Evolutionary conservation across 2,329 filamentous ascomycete genomes (phyloP).

Genomic region (Dendrostoma leiphaemia): DNA sequence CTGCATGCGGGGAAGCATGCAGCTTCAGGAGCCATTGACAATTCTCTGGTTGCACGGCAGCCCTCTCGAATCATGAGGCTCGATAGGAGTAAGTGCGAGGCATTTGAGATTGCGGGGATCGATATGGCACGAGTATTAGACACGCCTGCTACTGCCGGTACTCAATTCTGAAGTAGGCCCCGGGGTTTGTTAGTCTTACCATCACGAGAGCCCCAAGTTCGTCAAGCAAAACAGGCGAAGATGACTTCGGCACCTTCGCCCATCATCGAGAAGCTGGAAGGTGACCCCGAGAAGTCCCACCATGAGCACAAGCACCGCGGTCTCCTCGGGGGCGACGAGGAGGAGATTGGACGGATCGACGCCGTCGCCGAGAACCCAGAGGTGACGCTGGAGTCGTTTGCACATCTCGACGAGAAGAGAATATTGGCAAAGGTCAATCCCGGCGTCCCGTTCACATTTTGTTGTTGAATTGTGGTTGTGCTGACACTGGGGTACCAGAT

Average conservation of each 20-base stretch:
- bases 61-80: not conserved
- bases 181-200: too few species aligned
- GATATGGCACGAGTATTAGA: not conserved
- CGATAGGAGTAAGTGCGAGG: not conserved
- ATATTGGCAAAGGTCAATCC: slow-evolving; percentile 36
- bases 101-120: not conserved
- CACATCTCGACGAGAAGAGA: slow-evolving; percentile 54
- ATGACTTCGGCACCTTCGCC: not conserved
- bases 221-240: too few species aligned
- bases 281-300: not conserved
- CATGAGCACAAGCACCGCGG: not conserved
- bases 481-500: slow-evolving; percentile 42
- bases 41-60: not conserved
- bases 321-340: not conserved
- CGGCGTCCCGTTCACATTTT: not conserved
- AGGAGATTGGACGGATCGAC: slow-evolving; percentile 18
- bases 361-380: slow-evolving; percentile 14
- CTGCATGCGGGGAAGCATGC: not conserved
- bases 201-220: too few species aligned
- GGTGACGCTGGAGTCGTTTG: slow-evolving; percentile 23
- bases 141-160: too few species aligned
- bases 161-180: too few species aligned
- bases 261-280: not conserved
- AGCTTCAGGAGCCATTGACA: not conserved
- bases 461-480: not conserved